These are phyloP conservation scores for Vigna nakashimae DNA, from an alignment of 306 rosid genomes.

Conservation along the genomic window DNA sequence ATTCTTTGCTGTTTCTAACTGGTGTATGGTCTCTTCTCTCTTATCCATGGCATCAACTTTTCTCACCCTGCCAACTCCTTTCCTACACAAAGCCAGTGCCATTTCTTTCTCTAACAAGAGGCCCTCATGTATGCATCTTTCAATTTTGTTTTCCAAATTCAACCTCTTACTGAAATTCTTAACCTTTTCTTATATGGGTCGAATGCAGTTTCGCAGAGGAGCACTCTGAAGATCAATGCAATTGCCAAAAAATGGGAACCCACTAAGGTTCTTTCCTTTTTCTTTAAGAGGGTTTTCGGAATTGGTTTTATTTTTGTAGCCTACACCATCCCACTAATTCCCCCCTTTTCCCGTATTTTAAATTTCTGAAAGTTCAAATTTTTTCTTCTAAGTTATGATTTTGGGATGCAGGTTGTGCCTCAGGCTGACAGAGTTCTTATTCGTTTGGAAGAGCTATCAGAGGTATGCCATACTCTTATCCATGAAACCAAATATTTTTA, in stretches of 20 bases:
- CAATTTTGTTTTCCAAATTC: slow-evolving; percentile 18
- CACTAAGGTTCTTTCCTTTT: slow-evolving; percentile 33
- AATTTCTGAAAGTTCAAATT: not conserved
- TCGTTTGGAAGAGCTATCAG: slow-evolving; percentile 75
- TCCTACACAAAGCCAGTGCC: slow-evolving; percentile 50
- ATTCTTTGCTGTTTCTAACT: not conserved
- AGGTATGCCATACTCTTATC: slow-evolving; percentile 49
- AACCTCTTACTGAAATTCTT: not conserved
- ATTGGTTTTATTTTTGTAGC: not conserved
- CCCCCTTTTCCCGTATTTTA: not conserved
- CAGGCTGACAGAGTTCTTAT: slow-evolving; percentile 95
- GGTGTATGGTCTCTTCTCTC: slow-evolving; percentile 11
- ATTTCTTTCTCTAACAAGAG: slow-evolving; percentile 53
- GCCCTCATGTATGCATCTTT: slow-evolving; percentile 49
- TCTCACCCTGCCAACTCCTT: slow-evolving; percentile 62
- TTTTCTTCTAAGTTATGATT: slow-evolving; percentile 10
- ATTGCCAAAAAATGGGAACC: slow-evolving; percentile 77
- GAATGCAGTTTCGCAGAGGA: slow-evolving; percentile 61
- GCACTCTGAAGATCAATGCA: slow-evolving; percentile 66
- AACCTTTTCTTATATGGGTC: slow-evolving; percentile 35
- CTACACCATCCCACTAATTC: not conserved
- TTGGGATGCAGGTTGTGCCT: slow-evolving; percentile 75
- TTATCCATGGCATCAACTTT: slow-evolving; percentile 82
- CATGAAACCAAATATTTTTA: not conserved
- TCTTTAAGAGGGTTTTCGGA: not conserved